Conservation (phyloP, 805 yeast genomes). For the Candida alai region DNA sequence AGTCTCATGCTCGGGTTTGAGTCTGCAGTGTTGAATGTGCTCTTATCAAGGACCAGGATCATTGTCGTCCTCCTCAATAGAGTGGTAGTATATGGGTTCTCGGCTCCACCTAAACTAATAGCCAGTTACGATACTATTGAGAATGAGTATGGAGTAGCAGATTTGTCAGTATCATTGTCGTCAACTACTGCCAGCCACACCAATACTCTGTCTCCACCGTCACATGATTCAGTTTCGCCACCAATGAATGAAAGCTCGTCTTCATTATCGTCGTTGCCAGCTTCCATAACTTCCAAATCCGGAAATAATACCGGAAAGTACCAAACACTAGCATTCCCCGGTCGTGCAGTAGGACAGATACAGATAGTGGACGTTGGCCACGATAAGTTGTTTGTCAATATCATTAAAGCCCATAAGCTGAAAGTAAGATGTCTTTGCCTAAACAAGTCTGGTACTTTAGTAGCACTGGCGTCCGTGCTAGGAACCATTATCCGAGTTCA, state of each 20-base stretch:
- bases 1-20: constrained; percentile 72
- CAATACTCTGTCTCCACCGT: neutral
- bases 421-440: constrained; percentile 59
- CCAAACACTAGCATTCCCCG: constrained; percentile 73
- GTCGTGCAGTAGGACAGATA: constrained; percentile 69
- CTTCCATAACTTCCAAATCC: constrained; percentile 7
- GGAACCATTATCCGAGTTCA: constrained; percentile 80
- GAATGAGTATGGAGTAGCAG: constrained; percentile 64
- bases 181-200: constrained; percentile 8
- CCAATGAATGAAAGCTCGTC: constrained; percentile 1
- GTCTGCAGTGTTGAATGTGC: constrained; percentile 70
- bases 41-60: constrained; percentile 70
- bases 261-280: constrained; percentile 2
- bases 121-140: constrained; percentile 61
- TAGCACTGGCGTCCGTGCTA: constrained; percentile 78
- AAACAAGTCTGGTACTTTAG: constrained; percentile 57
- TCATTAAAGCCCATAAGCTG: constrained; percentile 75
- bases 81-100: constrained; percentile 74
- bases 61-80: constrained; percentile 66
- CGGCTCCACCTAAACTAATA: constrained; percentile 69
- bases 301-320: constrained; percentile 21
- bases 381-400: constrained; percentile 59
- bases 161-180: constrained; percentile 37
- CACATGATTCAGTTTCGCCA: neutral
- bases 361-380: constrained; percentile 74